Evolutionary conservation across 768 basidiomycete genomes (phyloP).

Genomic region (Leccinum rimulosum): DNA sequence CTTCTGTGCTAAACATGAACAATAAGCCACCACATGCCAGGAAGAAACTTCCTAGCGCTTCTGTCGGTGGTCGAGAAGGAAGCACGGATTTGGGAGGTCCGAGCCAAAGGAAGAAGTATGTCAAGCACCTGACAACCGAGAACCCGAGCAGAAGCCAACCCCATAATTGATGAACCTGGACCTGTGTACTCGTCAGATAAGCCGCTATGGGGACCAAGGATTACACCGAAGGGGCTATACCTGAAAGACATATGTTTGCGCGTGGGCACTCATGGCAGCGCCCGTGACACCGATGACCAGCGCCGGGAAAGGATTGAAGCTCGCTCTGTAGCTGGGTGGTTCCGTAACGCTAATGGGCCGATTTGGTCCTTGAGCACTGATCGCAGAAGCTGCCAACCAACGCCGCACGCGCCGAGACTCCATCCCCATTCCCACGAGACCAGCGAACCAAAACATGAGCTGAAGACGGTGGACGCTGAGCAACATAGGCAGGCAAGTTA

Average conservation of each 20-base stretch:
- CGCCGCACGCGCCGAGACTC: constrained; percentile 73
- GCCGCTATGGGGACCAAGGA: neutral
- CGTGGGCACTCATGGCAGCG: constrained; percentile 89
- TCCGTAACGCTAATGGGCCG: constrained; percentile 45
- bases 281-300: constrained; percentile 93
- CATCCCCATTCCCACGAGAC: constrained; percentile 83
- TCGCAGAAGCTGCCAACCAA: constrained; percentile 66
- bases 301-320: constrained; percentile 92
- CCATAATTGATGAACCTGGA: constrained; percentile 90
- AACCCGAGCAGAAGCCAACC: constrained; percentile 81
- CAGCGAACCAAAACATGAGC: constrained; percentile 96
- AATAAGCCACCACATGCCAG: constrained; percentile 84
- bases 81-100: constrained; percentile 78
- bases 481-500: neutral
- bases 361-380: constrained; percentile 33
- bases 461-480: constrained; percentile 18
- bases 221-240: constrained; percentile 28
- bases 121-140: constrained; percentile 76
- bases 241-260: constrained; percentile 89
- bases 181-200: constrained; percentile 39
- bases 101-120: constrained; percentile 95
- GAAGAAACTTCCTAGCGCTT: constrained; percentile 85
- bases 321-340: constrained; percentile 69
- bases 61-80: constrained; percentile 91
- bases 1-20: constrained; percentile 90